Base-by-base conservation (phyloP, 225 moss, liverwort and hornwort species). In the Rhytidiadelphus loreus region DNA sequence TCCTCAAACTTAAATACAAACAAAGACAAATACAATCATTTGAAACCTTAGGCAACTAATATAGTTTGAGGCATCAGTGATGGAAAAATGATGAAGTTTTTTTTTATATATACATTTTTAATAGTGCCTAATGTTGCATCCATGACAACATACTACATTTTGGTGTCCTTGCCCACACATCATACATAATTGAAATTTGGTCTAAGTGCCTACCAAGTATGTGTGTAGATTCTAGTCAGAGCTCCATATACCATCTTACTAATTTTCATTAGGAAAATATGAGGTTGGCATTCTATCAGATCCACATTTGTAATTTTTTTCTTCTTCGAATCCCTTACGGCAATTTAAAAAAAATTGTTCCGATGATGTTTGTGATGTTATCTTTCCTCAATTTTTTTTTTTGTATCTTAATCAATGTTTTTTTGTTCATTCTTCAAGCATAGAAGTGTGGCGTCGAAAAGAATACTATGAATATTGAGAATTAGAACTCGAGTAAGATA, bases 361-460 rank as follows among this genome's bases (percentile, higher is more conserved):
- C 0, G 0, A 28, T 3, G 28, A 16, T 44, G 6, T 6, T 72
- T 1, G 44, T 44, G 6, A 44, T 44, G 0, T 44, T 72, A 11
- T 29, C 10, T 0, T 18, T 1, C 0, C 19, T 48, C 1, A 0
- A 2, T 0, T 32, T 50, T 7, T 0, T 11, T 20, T 7, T 20
- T 50, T 32, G 9, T 32, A 48, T 48, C 18, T 30, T 4, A 30
- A 48, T 12, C 20, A 50, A 75, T 48, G 12, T 32, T 50, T 0
- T 50, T 12, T 75, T 0, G 4, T 75, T 75, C 13, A 33, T 21
- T 50, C 8, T 32, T 50, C 0, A 20, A 50, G 12, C 2, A 48
- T 48, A 1, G 7, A 74, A 46, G 18, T 46, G 29, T 18, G 9
- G 3, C 0, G 0, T 74, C 7, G 0, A 32, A 0, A 20, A 20